Evolutionary conservation across 805 yeast genomes (phyloP).

Genomic region (Candida patagonica): DNA sequence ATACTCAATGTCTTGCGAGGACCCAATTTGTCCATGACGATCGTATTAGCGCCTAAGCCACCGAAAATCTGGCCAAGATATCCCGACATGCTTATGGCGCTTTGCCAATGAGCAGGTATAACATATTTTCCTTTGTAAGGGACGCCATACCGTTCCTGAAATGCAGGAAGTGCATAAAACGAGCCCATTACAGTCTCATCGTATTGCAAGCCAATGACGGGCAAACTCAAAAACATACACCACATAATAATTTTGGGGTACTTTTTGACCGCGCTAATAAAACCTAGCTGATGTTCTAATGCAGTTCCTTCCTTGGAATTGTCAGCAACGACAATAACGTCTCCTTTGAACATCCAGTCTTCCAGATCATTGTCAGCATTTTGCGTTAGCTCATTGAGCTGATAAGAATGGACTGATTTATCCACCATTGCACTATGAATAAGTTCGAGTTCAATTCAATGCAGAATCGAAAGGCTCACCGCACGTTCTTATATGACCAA

Average conservation of each 20-base stretch:
- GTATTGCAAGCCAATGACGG: slow-evolving; percentile 43
- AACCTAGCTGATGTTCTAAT: slow-evolving; percentile 1
- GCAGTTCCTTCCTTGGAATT: slow-evolving; percentile 1
- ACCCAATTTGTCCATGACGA: slow-evolving; percentile 38
- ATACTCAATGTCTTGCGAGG: slow-evolving; percentile 35
- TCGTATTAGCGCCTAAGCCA: slow-evolving; percentile 39
- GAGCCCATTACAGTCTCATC: slow-evolving; percentile 34
- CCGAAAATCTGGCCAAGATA: slow-evolving; percentile 35
- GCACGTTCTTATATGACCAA: too few relatives aligned
- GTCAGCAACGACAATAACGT: slow-evolving; percentile 4
- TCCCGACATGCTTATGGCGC: slow-evolving; percentile 20
- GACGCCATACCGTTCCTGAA: slow-evolving; percentile 33
- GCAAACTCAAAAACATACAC: slow-evolving; percentile 36
- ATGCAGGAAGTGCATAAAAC: slow-evolving; percentile 39
- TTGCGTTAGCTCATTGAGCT: neutral
- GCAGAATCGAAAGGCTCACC: too few relatives aligned
- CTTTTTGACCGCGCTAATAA: too few relatives aligned
- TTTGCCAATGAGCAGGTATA: slow-evolving; percentile 32
- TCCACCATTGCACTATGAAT: slow-evolving; percentile 9
- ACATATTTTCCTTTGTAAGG: slow-evolving; percentile 4
- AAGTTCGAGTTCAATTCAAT: slow-evolving; percentile 8
- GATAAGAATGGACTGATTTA: neutral
- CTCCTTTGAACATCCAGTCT: slow-evolving; percentile 1
- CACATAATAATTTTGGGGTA: slow-evolving; percentile 39
- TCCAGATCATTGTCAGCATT: neutral